These are phyloP conservation scores for Camelina laxa DNA, from an alignment of 345 rosid species.

Conservation along the genomic window DNA sequence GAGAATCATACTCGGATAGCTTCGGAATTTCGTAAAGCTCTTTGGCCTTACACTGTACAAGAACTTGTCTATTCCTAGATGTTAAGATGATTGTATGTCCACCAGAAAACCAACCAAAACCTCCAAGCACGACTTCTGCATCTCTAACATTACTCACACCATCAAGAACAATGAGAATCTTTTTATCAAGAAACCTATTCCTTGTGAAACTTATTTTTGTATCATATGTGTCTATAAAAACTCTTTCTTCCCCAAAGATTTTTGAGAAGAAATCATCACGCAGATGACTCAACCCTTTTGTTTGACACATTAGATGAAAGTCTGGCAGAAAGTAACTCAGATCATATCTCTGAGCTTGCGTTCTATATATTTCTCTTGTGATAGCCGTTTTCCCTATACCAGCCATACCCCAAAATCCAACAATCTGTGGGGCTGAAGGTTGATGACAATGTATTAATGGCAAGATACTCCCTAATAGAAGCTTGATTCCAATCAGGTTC, in stretches of 20 bases:
- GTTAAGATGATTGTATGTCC: slow-evolving; percentile 44
- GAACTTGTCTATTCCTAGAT: slow-evolving; percentile 38
- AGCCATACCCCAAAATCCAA: slow-evolving; percentile 45
- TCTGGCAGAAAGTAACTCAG: slow-evolving; percentile 35
- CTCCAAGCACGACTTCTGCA: slow-evolving; percentile 34
- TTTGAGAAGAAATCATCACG: slow-evolving; percentile 37
- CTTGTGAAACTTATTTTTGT: slow-evolving; percentile 9
- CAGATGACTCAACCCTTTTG: slow-evolving; percentile 9
- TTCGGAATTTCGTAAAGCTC: slow-evolving; percentile 19
- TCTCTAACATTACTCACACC: slow-evolving; percentile 36
- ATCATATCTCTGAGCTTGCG: slow-evolving; percentile 24
- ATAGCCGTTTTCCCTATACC: slow-evolving; percentile 36
- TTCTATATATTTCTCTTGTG: neutral
- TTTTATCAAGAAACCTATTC: slow-evolving; percentile 28
- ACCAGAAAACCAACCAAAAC: slow-evolving; percentile 34
- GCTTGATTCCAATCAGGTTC: slow-evolving; percentile 12
- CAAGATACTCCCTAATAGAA: neutral
- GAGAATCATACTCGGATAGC: slow-evolving; percentile 12
- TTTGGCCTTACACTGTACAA: slow-evolving; percentile 28
- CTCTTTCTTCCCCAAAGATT: slow-evolving; percentile 24
- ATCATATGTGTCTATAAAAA: slow-evolving; percentile 12
- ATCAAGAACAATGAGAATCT: slow-evolving; percentile 39
- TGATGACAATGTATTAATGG: slow-evolving; percentile 13
- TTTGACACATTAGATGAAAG: slow-evolving; percentile 30
- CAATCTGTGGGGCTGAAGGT: slow-evolving; percentile 14